Conservation (phyloP, 73 alveolate genomes). For the Halteria grandinella region DNA sequence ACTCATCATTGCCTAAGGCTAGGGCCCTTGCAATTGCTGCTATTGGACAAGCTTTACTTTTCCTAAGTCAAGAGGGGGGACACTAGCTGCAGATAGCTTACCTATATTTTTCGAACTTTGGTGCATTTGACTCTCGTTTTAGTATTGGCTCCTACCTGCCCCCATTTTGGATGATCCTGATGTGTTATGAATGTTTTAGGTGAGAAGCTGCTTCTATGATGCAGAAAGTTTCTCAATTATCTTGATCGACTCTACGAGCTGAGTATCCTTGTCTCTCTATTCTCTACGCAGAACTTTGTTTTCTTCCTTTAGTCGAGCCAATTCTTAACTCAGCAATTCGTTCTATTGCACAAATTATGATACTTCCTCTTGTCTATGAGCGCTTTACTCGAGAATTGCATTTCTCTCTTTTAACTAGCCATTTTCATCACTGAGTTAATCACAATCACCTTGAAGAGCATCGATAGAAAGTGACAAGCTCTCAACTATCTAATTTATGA, state of each 20-base stretch:
- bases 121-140: background rate
- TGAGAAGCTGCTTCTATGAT: background rate
- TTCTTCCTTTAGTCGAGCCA: slow-evolving; percentile 3
- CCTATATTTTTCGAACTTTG: background rate
- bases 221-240: background rate
- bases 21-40: background rate
- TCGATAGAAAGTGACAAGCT: background rate
- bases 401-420: slow-evolving; percentile 5
- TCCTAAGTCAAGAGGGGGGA: no score
- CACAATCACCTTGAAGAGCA: background rate
- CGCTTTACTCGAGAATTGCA: background rate
- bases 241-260: background rate
- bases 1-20: background rate
- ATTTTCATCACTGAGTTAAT: background rate
- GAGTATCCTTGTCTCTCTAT: background rate
- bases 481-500: background rate
- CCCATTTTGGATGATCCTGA: background rate
- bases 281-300: background rate
- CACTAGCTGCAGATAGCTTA: no score
- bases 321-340: background rate
- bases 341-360: background rate
- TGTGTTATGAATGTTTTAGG: background rate
- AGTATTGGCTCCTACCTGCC: background rate
- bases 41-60: background rate
- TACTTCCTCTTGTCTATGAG: background rate